phyloP scores from a whole-genome alignment of 805 yeast species.

The Ogataea siamensis region DNA sequence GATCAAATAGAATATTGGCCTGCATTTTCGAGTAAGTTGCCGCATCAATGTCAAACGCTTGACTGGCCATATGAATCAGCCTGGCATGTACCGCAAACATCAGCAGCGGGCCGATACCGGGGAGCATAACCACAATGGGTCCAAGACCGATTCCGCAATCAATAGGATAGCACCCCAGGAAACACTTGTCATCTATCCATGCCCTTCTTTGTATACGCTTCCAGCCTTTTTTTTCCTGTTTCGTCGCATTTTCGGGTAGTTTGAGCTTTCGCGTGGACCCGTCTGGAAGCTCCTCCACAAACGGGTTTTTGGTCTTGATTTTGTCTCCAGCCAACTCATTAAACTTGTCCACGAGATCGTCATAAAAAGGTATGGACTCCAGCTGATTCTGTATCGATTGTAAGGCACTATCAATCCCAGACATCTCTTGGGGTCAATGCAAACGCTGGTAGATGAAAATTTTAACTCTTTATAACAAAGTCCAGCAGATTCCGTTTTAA shows the following conservation, averaged over 20 bases:
- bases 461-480: too few relatives aligned
- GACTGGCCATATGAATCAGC: conserved; percentile 58
- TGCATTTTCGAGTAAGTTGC: conserved; percentile 66
- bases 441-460: too few relatives aligned
- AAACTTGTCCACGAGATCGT: conserved; percentile 52
- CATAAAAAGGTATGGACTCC: conserved; percentile 58
- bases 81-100: conserved; percentile 80
- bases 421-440: too few relatives aligned
- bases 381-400: conserved; percentile 31
- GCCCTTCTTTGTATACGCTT: conserved; percentile 71
- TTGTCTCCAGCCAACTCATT: conserved; percentile 68
- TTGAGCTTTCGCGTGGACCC: conserved; percentile 57
- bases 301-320: conserved; percentile 66
- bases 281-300: conserved; percentile 44
- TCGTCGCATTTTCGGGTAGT: conserved; percentile 56
- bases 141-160: conserved; percentile 79
- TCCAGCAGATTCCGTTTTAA: neutral
- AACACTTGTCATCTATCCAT: conserved; percentile 83
- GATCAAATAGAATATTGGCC: conserved; percentile 71
- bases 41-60: conserved; percentile 54
- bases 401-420: conserved; percentile 12
- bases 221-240: conserved; percentile 67
- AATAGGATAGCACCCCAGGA: conserved; percentile 72
- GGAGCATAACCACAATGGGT: conserved; percentile 64
- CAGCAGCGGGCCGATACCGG: conserved; percentile 78